Percentiles rank a stretch among this genome's conserved stretches.
phyloP scores from a whole-genome alignment of 768 basidiomycete species.

The Lactarius deliciosus region DNA sequence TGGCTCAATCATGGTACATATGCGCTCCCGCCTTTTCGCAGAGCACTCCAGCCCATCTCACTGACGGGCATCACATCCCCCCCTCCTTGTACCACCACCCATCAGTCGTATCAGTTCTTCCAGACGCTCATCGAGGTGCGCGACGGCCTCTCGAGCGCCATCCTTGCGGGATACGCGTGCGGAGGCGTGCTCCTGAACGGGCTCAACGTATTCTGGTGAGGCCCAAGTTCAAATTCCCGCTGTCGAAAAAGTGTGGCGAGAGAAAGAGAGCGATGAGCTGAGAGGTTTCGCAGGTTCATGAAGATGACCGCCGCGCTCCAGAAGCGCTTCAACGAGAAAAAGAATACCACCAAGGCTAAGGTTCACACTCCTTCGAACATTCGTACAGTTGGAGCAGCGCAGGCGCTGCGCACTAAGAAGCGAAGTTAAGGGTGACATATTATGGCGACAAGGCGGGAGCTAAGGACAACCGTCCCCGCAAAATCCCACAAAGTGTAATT shows the following conservation, averaged over 20 bases:
- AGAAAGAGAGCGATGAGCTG: neutral
- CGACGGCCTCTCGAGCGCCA: conserved; percentile 47
- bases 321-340: conserved; percentile 51
- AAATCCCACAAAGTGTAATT: too few species aligned
- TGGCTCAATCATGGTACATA: conserved; percentile 51
- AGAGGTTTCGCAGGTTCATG: conserved; percentile 52
- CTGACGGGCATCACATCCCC: neutral
- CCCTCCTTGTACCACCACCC: neutral
- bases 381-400: neutral
- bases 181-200: conserved; percentile 68
- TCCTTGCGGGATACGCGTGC: conserved; percentile 49
- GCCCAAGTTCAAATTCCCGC: neutral
- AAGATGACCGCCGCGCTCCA: conserved; percentile 69
- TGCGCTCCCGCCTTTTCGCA: neutral
- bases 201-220: conserved; percentile 78
- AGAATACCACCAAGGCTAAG: conserved; percentile 31
- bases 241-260: neutral
- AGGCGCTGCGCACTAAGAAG: neutral
- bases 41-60: neutral
- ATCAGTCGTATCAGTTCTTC: conserved; percentile 67
- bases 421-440: neutral
- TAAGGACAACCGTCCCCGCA: neutral
- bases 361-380: neutral
- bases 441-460: neutral
- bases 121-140: conserved; percentile 56